Conservation (phyloP, 768 basidiomycete species). For the Lactifluus echinatus region DNA sequence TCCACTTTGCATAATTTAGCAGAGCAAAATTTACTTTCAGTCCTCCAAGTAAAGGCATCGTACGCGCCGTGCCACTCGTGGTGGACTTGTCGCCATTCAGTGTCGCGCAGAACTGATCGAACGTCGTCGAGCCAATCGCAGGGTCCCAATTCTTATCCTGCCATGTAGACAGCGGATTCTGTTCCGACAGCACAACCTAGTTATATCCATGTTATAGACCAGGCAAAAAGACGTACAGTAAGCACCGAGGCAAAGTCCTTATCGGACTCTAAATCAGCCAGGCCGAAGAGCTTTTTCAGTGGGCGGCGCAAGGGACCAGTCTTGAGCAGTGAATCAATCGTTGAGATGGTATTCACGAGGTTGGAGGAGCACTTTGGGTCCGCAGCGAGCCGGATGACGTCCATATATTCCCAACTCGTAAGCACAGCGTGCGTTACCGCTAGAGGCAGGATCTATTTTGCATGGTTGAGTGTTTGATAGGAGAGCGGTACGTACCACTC, state of each 20-base stretch:
- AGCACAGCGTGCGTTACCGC: conserved; percentile 81
- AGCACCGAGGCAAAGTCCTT: conserved; percentile 73
- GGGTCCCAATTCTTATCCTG: conserved; percentile 88
- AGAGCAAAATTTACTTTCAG: conserved; percentile 46
- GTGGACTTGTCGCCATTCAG: conserved; percentile 26
- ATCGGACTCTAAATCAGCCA: conserved; percentile 56
- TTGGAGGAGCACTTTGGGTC: conserved; percentile 53
- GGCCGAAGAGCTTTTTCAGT: conserved; percentile 73
- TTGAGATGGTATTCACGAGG: conserved; percentile 47
- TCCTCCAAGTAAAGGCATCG: not conserved
- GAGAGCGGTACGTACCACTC: conserved; percentile 44
- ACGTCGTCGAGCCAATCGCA: conserved; percentile 45
- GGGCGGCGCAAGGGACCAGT: conserved; percentile 36
- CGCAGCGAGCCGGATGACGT: conserved; percentile 66
- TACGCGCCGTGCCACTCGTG: not conserved
- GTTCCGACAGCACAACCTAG: not conserved
- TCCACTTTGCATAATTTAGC: conserved; percentile 67
- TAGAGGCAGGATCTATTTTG: conserved; percentile 23
- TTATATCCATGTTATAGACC: not conserved
- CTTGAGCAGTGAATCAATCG: conserved; percentile 56
- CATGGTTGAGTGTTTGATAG: not conserved
- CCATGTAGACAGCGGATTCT: conserved; percentile 63
- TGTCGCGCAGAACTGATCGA: conserved; percentile 58
- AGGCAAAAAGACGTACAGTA: conserved; percentile 32
- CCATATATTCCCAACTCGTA: conserved; percentile 83